phyloP scores from a whole-genome alignment of 73 alveolate genomes.

The Stentor coeruleus region DNA sequence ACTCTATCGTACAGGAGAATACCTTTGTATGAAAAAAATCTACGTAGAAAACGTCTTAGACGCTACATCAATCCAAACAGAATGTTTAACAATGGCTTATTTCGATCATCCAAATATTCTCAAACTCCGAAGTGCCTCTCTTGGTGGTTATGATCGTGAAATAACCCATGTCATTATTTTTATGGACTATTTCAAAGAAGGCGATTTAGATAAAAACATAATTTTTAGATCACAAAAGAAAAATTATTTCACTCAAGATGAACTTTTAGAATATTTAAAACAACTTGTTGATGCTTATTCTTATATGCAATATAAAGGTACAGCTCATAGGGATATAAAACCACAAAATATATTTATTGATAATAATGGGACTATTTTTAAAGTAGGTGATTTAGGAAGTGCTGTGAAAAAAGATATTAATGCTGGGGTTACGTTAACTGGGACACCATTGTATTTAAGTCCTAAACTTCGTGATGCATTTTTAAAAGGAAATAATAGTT shows the following conservation, averaged over 20 bases:
- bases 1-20: not conserved
- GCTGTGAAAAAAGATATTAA: not conserved
- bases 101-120: not conserved
- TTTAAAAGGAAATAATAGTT: too few species aligned
- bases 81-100: not conserved
- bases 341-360: not conserved
- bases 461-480: not conserved
- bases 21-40: not conserved
- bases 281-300: not conserved
- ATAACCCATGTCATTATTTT: not conserved
- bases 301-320: not conserved
- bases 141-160: not conserved
- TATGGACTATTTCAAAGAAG: not conserved
- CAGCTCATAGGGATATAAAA: not conserved
- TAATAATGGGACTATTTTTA: not conserved
- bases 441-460: not conserved
- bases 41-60: not conserved
- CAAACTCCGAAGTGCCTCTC: not conserved
- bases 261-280: too few species aligned
- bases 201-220: not conserved
- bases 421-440: not conserved
- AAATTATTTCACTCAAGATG: not conserved
- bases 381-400: not conserved
- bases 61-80: not conserved
- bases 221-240: not conserved